These are phyloP conservation scores for Trichocomaceae sp. DNA, from an alignment of 2,329 filamentous ascomycete species.

Conservation along the genomic window DNA sequence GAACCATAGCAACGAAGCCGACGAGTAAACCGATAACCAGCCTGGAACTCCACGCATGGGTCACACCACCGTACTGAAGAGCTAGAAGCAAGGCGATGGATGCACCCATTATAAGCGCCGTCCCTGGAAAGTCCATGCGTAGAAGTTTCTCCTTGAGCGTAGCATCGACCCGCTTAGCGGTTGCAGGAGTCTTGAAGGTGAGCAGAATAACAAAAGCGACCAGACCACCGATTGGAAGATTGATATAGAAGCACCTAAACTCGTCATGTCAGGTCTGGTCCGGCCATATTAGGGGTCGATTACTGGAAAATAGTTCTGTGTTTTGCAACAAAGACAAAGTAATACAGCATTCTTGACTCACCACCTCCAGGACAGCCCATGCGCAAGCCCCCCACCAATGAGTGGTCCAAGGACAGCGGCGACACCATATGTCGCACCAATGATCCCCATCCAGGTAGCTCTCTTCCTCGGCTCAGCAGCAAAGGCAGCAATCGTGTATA, in stretches of 20 bases:
- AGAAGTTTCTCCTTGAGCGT: conserved; percentile 18
- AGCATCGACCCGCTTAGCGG: conserved; percentile 1
- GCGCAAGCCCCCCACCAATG: conserved; percentile 41
- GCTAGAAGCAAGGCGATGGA: conserved; percentile 19
- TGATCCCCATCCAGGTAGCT: background rate
- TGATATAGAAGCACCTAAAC: conserved; percentile 19
- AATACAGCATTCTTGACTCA: conserved; percentile 16
- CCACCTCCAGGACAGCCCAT: conserved; percentile 41
- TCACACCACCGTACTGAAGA: conserved; percentile 22
- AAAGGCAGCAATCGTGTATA: conserved; percentile 20
- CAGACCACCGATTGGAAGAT: conserved; percentile 14
- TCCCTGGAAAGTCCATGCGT: conserved; percentile 20
- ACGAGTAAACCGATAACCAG: conserved; percentile 18
- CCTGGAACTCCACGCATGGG: conserved; percentile 18
- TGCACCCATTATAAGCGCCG: conserved; percentile 17
- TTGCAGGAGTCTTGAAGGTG: conserved; percentile 20
- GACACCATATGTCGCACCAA: conserved; percentile 30
- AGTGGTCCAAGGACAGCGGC: conserved; percentile 44
- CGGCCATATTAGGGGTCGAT: background rate
- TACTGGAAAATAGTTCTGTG: background rate
- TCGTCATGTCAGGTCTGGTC: background rate
- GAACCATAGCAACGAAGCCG: conserved; percentile 14
- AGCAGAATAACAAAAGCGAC: conserved; percentile 16
- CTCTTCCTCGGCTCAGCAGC: background rate
- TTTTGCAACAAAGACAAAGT: conserved; percentile 26